Evolutionary conservation across 331 rosid species (phyloP), one percentile per base, ranked within the genome.

Genomic region (Spiraea crenata): DNA sequence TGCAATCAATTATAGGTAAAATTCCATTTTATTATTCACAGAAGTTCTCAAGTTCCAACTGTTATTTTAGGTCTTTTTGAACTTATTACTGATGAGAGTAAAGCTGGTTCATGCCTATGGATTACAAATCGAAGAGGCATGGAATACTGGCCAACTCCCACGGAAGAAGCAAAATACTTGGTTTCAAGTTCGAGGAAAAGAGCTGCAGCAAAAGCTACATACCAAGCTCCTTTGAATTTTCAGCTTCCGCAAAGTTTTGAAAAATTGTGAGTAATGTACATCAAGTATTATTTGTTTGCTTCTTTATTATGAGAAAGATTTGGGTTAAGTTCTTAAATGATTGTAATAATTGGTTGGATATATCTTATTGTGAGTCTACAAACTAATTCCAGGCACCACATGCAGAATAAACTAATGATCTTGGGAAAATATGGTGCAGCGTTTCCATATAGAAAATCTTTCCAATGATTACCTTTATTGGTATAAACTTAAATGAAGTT

Each of bases 81-180:
- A 84, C 91, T 93, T 58, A 89, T 93, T 77, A 83, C 60, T 49
- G 91, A 93, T 79, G 97, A 89, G 76, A 87, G 83, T 71, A 91
- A 87, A 87, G 99, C 97, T 67, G 99, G 97, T 69, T 78, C 88
- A 37, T 93, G 99, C 85, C 84, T 91, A 34, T 91, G 99, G 99
- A 89, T 91, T 77, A 86, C 97, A 57, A 89, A 84, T 71, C 99
- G 99, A 25, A 88, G 90, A 68, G 99, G 99, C 75, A 69, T 87
- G 68, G 91, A 93, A 83, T 93, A 93, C 83, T 93, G 97, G 99
- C 99, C 99, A 19, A 77, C 89, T 63, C 85, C 96, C 34, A 38
- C 69, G 35, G 99, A 91, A 83, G 83, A 83, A 86, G 80, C 81
- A 40, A 93, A 91, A 75, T 93, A 91, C 79, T 0, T 52, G 76